Conservation (phyloP, 164 flowering plant genomes). For the Santalum album region DNA sequence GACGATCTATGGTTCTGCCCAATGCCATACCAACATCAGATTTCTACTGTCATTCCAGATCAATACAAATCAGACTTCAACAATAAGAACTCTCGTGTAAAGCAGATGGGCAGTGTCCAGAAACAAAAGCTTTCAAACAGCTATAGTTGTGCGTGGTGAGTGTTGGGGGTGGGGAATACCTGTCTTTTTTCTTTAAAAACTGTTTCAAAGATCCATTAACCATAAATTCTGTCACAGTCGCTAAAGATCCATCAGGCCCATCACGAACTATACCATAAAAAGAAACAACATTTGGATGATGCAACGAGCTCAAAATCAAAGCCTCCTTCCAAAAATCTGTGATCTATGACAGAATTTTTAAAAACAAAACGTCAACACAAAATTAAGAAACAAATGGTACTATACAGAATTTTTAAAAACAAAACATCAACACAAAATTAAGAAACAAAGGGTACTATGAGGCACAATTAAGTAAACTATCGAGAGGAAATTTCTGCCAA, state of each 20-base stretch:
- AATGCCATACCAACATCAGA: slow-evolving; percentile 6
- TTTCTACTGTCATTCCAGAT: neutral
- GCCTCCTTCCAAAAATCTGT: slow-evolving; percentile 99
- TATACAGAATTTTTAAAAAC: slow-evolving; percentile 3
- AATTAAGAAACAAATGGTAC: neutral
- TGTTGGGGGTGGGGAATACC: too few relatives aligned
- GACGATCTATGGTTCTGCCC: slow-evolving; percentile 92
- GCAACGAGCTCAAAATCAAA: slow-evolving; percentile 76
- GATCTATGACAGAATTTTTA: slow-evolving; percentile 40
- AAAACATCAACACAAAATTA: neutral
- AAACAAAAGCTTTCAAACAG: too few relatives aligned
- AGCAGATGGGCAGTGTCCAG: neutral
- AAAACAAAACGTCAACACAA: neutral
- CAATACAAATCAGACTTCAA: too few relatives aligned
- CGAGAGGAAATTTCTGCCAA: too few relatives aligned
- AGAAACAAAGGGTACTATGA: neutral
- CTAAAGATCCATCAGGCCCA: slow-evolving; percentile 95
- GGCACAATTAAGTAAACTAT: too few relatives aligned
- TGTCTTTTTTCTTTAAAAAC: slow-evolving; percentile 89
- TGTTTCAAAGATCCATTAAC: slow-evolving; percentile 95
- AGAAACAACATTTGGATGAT: slow-evolving; percentile 98
- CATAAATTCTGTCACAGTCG: slow-evolving; percentile 98
- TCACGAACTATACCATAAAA: slow-evolving; percentile 98
- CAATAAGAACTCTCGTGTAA: neutral
- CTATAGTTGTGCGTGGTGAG: too few relatives aligned